A percentile compares a stretch with the other conserved stretches of the same genome.
phyloP scores from a whole-genome alignment of 2,329 filamentous ascomycete species.

The Arthroderma uncinatum region DNA sequence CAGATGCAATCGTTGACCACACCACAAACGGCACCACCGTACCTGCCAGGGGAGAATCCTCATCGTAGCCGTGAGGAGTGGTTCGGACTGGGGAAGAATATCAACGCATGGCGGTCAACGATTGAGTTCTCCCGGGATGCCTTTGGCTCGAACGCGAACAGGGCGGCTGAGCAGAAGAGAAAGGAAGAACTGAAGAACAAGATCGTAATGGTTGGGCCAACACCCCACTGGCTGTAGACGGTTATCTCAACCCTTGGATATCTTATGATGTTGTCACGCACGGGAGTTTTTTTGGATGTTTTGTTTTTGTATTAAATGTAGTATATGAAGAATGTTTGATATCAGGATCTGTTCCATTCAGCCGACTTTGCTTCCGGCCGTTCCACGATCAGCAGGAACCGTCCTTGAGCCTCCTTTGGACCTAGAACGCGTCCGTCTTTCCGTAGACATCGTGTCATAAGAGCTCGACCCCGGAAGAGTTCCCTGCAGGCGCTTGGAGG shows the following conservation, averaged over 20 bases:
- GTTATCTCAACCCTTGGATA: background rate
- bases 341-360: background rate
- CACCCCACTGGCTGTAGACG: background rate
- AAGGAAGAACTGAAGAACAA: constrained; percentile 4
- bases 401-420: background rate
- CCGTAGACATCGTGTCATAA: background rate
- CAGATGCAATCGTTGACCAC: background rate
- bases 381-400: background rate
- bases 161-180: background rate
- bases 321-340: background rate
- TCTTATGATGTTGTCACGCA: background rate
- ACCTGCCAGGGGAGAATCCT: background rate
- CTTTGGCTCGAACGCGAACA: background rate
- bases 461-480: no score
- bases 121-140: background rate
- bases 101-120: background rate
- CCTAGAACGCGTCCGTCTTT: background rate
- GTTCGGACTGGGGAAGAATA: background rate
- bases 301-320: background rate
- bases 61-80: background rate
- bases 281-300: background rate
- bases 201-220: background rate
- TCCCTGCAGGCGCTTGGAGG: no score
- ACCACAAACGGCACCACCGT: background rate
- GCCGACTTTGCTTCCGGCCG: background rate